phyloP scores from a whole-genome alignment of 129 eudicot species.

The Centella asiatica region DNA sequence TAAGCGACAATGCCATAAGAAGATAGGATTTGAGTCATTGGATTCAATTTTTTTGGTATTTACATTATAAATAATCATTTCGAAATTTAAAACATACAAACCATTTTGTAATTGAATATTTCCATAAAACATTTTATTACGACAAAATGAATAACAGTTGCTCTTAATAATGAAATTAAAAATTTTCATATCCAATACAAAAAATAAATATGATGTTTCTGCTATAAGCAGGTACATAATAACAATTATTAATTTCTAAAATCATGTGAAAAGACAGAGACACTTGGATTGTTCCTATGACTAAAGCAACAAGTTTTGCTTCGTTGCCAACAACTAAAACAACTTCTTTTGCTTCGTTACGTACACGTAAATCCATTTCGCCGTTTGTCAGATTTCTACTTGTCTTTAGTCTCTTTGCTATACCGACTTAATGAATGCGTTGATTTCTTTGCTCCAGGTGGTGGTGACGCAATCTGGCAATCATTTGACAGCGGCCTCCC shows the following conservation, averaged over 20 bases:
- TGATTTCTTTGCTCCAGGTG: too few species aligned
- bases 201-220: neutral
- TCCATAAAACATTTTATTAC: neutral
- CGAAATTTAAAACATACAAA: neutral
- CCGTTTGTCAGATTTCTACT: too few species aligned
- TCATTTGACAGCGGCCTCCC: constrained; percentile 34
- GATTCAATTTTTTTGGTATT: neutral
- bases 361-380: too few species aligned
- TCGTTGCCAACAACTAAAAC: neutral
- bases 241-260: neutral
- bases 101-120: neutral
- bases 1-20: neutral
- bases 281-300: neutral
- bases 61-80: too few species aligned
- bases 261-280: neutral
- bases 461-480: too few species aligned
- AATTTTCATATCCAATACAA: neutral
- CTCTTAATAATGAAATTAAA: neutral
- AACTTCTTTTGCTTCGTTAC: too few species aligned
- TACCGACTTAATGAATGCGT: too few species aligned
- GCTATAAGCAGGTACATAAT: neutral
- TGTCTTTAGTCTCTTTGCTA: too few species aligned
- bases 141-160: neutral
- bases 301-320: neutral
- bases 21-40: neutral